Base-by-base conservation (phyloP, 345 rosid genomes). In the Eutrema yunnanense region DNA sequence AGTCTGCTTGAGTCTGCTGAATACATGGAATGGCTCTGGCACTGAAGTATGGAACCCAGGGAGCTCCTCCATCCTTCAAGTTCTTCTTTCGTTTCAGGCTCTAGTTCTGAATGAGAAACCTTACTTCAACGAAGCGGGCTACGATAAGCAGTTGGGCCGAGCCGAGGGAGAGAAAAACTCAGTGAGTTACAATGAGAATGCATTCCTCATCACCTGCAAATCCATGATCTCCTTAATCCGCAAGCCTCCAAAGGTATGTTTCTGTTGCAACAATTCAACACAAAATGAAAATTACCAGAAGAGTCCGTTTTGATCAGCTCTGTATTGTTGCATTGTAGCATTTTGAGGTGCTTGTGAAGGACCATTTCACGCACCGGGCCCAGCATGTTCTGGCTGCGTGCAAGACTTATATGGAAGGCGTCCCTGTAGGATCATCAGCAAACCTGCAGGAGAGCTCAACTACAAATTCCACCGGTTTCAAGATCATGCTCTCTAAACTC, bases 71-170 rank as follows among this genome's bases (percentile, higher is more conserved):
- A 79, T 95, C 68, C 96, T 95, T 64, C 99, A 95, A 83, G 84
- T 95, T 68, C 99, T 95, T 75, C 84, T 95, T 29, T 95, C 99
- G 64, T 88, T 95, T 57, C 99, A 95, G 73, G 96, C 96, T 49
- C 96, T 95, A 12, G 99, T 95, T 82, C 92, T 95, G n/a, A 95
- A 95, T 64, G 96, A 90, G 67, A 88, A 88, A 71, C 99, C 99
- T 14, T 95, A 95, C 77, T 95, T 92, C 80, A 95, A 95, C 10
- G 97, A 95, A 80, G 97, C 99, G 49, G 97, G 99, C 38, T 92
- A 85, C 14, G 96, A 95, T 71, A 83, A 80, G 72, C 99, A 90
- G 71, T 46, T 89, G 22, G 99, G 99, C 38, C 81, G 83, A 81
- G 81, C 81, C 0, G 97, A 95, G 66, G 99, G 97, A 71, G 99